Conservation (phyloP, 2,329 filamentous ascomycete genomes). For the Sporothrix pseudoabietina region DNA sequence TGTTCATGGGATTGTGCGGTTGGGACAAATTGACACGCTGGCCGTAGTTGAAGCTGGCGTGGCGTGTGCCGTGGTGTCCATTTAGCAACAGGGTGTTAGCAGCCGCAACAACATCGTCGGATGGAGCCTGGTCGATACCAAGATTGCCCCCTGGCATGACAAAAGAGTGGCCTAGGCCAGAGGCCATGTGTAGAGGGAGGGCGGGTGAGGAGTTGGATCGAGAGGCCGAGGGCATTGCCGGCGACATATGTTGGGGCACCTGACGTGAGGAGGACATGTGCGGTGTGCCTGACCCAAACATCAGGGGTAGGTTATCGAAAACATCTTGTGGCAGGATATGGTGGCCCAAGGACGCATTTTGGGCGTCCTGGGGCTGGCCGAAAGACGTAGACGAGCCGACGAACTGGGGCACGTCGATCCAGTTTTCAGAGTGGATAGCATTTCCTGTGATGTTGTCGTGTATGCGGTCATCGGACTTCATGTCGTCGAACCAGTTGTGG, state of each 20-base stretch:
- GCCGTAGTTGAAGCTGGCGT: slow-evolving; percentile 15
- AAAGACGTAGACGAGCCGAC: slow-evolving; percentile 67
- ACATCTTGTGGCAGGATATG: slow-evolving; percentile 37
- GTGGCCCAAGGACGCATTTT: slow-evolving; percentile 37
- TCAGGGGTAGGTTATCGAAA: slow-evolving; percentile 38
- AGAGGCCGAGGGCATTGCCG: slow-evolving; percentile 25
- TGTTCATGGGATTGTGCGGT: slow-evolving; percentile 36
- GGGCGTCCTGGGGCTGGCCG: slow-evolving; percentile 52
- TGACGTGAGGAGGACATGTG: not conserved
- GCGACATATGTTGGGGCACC: slow-evolving; percentile 35
- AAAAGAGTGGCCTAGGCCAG: not conserved
- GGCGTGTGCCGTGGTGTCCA: slow-evolving; percentile 39
- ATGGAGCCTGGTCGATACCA: slow-evolving; percentile 40
- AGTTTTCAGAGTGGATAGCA: slow-evolving; percentile 54
- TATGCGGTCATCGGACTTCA: slow-evolving; percentile 51
- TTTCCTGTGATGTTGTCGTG: slow-evolving; percentile 46
- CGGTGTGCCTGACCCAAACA: not conserved
- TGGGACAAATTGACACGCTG: slow-evolving; percentile 34
- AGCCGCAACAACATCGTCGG: slow-evolving; percentile 61
- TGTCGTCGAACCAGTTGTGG: slow-evolving; percentile 58
- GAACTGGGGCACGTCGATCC: slow-evolving; percentile 63
- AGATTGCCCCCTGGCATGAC: slow-evolving; percentile 27
- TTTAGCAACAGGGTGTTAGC: slow-evolving; percentile 54
- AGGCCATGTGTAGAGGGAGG: slow-evolving; percentile 2
- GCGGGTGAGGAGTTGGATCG: slow-evolving; percentile 23